Percentiles rank a stretch among this genome's conserved stretches.
phyloP scores from a whole-genome alignment of 2,329 filamentous ascomycete species.

The Arthrocladium fulminans region DNA sequence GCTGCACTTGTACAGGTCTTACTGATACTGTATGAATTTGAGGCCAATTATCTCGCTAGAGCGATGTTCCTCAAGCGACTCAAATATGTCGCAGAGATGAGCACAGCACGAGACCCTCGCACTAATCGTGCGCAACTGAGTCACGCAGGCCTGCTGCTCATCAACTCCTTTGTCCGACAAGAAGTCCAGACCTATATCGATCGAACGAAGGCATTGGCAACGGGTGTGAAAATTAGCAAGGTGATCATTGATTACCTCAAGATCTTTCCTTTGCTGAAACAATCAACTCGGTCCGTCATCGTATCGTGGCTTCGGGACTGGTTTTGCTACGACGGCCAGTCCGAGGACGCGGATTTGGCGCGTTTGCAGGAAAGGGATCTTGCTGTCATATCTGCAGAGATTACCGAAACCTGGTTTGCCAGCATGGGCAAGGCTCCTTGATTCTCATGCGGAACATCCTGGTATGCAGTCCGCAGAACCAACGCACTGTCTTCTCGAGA shows the following conservation, averaged over 20 bases:
- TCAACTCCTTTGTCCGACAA: slow-evolving; percentile 8
- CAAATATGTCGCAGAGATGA: slow-evolving; percentile 7
- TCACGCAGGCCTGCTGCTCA: slow-evolving; percentile 3
- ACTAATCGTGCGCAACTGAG: not conserved
- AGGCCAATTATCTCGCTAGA: slow-evolving; percentile 1
- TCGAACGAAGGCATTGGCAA: slow-evolving; percentile 1
- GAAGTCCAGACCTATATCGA: slow-evolving; percentile 7
- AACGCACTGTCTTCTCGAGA: too few relatives aligned
- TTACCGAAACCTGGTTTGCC: not conserved
- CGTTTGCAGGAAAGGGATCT: slow-evolving; percentile 1
- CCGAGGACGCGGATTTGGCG: not conserved
- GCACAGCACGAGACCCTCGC: slow-evolving; percentile 3
- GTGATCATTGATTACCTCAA: slow-evolving; percentile 4
- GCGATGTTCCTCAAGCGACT: slow-evolving; percentile 9
- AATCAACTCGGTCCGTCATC: not conserved
- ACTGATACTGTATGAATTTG: slow-evolving; percentile 2
- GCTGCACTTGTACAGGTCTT: not conserved
- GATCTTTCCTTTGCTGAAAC: slow-evolving; percentile 1
- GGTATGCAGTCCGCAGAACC: too few relatives aligned
- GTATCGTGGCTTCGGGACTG: slow-evolving; percentile 8
- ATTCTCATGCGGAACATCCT: too few relatives aligned
- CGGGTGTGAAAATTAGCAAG: slow-evolving; percentile 3
- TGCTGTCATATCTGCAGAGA: not conserved
- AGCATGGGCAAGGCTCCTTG: not conserved
- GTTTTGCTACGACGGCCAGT: slow-evolving; percentile 2